A percentile compares a stretch with the other conserved stretches of the same genome.
These are phyloP conservation scores for Ampelomyces quisqualis DNA, from an alignment of 2,329 filamentous ascomycete species.

Conservation along the genomic window DNA sequence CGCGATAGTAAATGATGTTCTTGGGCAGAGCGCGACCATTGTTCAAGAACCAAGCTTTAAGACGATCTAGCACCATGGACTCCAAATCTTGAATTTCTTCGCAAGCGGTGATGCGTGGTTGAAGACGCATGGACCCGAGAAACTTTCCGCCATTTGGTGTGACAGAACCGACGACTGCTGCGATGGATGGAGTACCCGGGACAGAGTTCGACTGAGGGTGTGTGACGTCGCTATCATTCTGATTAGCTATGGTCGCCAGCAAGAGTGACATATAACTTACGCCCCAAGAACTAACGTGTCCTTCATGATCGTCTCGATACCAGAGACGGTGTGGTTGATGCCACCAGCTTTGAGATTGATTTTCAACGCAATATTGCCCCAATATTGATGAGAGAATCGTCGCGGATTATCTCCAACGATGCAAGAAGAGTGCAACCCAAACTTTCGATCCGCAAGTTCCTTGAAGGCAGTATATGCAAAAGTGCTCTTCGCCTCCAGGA, in stretches of 20 bases:
- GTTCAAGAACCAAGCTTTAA: not conserved
- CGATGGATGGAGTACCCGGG: constrained; percentile 41
- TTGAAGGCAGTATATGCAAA: constrained; percentile 15
- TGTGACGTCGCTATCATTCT: constrained; percentile 40
- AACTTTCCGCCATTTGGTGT: constrained; percentile 36
- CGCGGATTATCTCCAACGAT: constrained; percentile 4
- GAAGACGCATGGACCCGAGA: constrained; percentile 42
- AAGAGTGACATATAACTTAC: not conserved
- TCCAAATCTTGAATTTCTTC: constrained; percentile 4
- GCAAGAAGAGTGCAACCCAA: constrained; percentile 19
- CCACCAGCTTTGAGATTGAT: constrained; percentile 30
- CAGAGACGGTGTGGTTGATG: constrained; percentile 19
- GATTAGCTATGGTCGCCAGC: not conserved
- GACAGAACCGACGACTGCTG: constrained; percentile 45
- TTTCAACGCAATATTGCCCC: constrained; percentile 30
- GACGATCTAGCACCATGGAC: constrained; percentile 2
- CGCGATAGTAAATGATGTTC: constrained; percentile 22
- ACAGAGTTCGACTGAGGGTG: constrained; percentile 38
- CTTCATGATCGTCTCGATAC: not conserved
- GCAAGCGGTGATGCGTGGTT: constrained; percentile 16
- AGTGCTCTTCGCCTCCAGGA: constrained; percentile 5
- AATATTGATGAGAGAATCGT: constrained; percentile 8
- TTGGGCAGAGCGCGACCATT: constrained; percentile 5
- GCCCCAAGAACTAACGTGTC: constrained; percentile 14
- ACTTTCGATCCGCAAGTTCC: constrained; percentile 13